These are phyloP conservation scores for Hsuehochloa calcarea DNA, from an alignment of 176 grass and related monocot genomes.

Conservation along the genomic window DNA sequence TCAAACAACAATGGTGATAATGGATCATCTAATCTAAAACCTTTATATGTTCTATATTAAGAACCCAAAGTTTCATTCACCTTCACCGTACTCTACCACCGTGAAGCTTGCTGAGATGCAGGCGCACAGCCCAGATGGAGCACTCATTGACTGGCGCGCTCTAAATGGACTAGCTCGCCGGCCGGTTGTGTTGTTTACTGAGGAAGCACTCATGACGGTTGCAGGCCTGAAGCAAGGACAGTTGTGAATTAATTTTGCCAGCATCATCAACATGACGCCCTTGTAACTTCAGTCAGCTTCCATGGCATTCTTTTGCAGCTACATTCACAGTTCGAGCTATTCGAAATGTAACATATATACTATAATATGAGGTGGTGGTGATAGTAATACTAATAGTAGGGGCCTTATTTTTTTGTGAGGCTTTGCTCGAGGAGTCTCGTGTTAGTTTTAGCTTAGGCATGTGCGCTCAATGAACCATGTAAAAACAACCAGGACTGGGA, in stretches of 20 bases:
- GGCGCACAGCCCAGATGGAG: constrained; percentile 53
- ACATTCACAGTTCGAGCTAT: not conserved
- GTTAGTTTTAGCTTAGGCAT: constrained; percentile 13
- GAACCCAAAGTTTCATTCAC: too few species aligned
- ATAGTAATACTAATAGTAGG: not conserved
- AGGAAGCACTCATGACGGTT: constrained; percentile 15
- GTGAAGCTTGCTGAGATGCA: constrained; percentile 97
- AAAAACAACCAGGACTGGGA: not conserved
- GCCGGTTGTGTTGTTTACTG: not conserved
- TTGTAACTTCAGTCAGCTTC: not conserved
- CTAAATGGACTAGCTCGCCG: not conserved
- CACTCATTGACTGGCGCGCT: constrained; percentile 27
- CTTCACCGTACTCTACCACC: not conserved
- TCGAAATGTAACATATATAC: constrained; percentile 24
- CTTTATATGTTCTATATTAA: too few species aligned
- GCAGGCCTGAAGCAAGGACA: not conserved
- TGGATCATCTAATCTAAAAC: too few species aligned
- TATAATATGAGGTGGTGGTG: not conserved
- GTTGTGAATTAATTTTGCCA: constrained; percentile 20
- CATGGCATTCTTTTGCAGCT: not conserved
- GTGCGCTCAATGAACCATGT: constrained; percentile 7
- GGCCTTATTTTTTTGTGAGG: not conserved
- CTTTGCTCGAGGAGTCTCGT: not conserved
- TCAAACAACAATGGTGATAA: too few species aligned
- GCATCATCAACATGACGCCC: not conserved